Conservation (phyloP, 1,284 basidiomycete genomes). For the Vanrija sp. region DNA sequence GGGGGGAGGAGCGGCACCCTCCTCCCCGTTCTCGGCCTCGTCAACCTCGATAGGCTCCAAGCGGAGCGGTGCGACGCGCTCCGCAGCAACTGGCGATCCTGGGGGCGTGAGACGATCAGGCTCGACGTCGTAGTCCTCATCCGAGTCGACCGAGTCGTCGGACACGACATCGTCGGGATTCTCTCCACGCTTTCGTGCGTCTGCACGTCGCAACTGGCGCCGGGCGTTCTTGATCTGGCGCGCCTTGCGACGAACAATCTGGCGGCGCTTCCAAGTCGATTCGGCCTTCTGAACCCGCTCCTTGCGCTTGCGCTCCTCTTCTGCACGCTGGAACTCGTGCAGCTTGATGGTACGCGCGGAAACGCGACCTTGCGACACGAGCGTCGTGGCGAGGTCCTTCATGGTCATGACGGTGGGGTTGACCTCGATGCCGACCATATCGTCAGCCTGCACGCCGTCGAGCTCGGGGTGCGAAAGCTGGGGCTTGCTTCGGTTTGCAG, state of each 20-base stretch:
- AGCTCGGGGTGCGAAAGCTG: constrained; percentile 13
- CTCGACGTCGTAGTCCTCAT: constrained; percentile 33
- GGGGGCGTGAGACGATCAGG: constrained; percentile 43
- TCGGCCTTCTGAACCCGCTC: constrained; percentile 16
- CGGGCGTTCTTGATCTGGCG: constrained; percentile 25
- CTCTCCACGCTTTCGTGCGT: constrained; percentile 13
- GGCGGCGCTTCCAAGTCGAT: constrained; percentile 26
- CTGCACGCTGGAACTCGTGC: constrained; percentile 14
- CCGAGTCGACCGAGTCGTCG: constrained; percentile 36
- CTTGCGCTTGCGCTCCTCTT: constrained; percentile 13
- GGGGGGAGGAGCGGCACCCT: constrained; percentile 7
- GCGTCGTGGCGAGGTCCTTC: constrained; percentile 26
- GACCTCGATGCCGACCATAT: constrained; percentile 28
- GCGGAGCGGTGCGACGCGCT: constrained; percentile 13
- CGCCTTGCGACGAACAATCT: constrained; percentile 31
- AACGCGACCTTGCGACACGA: constrained; percentile 28
- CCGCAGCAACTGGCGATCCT: constrained; percentile 18
- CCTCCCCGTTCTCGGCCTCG: not conserved
- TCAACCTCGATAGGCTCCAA: constrained; percentile 8
- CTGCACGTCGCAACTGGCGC: constrained; percentile 24
- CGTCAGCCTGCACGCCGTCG: constrained; percentile 26
- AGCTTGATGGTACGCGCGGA: constrained; percentile 29
- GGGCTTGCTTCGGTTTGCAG: not conserved
- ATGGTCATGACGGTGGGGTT: constrained; percentile 23
- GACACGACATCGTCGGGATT: constrained; percentile 27